Evolutionary conservation across 202 grass and related monocot species (phyloP), one percentile per base, ranked within the genome.

Genomic region (Eragrostis tef): DNA sequence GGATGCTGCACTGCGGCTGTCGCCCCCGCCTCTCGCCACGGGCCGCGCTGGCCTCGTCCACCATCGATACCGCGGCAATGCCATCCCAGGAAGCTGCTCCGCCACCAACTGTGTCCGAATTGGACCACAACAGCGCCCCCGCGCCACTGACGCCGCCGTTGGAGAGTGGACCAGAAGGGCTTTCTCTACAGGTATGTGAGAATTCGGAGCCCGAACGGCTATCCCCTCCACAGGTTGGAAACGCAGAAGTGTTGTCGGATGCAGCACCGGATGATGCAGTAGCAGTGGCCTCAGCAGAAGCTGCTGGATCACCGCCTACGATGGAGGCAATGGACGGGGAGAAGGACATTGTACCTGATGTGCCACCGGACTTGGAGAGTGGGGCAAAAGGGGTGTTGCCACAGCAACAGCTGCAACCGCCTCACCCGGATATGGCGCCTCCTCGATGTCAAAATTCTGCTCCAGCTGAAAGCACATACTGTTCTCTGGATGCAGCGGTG

Each of bases 361-460:
- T 58, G 22, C 21, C 24, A 26, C 3, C 16, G 15, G 11, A 21
- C 22, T 74, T 43, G 26, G 60, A 80, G 34, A 19, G 26, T 74
- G 60, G 21, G 0, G 47, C 26, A 26, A 36, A 67, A 63, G 58
- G 27, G 16, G 81, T 56, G 59, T 58, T 36, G 48, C 64, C 11
- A 27, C 71, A 77, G 59, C 87, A 77, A 56, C 39, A 43, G 79
- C 49, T 11, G 27, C 56, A 6, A 11, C 66, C 83, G 52, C 58
- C 46, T 7, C 12, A 41, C 16, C 25, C 9, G 19, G 39, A 58
- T 29, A 66, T 50, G 5, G 16, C 43, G 16, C 25, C 51, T n/a
- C n/a, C n/a, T 39, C 54, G 13, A 21, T 81, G 56, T 85, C 71
- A 78, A 34, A 71, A 75, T 76, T 81, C 16, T 11, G 20, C 58